Evolutionary conservation across 192 early-diverging fungal genomes (phyloP).

Genomic region (Umbelopsis sp.): DNA sequence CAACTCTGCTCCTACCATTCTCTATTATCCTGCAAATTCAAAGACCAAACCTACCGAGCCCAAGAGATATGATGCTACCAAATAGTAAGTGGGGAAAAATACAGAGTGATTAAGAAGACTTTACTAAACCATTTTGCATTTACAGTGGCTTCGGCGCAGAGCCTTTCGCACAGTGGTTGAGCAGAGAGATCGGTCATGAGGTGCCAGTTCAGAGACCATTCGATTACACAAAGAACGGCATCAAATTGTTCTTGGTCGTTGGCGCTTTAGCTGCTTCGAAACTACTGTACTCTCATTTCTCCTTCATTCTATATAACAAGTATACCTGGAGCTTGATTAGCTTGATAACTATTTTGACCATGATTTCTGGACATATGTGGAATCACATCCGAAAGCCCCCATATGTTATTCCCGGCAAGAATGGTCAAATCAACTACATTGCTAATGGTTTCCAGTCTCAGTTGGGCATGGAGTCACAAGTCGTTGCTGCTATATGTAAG

Average conservation of each 20-base stretch:
- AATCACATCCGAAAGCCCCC: constrained; percentile 80
- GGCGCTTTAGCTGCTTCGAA: constrained; percentile 37
- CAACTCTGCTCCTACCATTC: constrained; percentile 63
- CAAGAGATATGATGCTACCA: constrained; percentile 63
- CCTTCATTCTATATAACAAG: constrained; percentile 54
- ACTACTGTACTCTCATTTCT: constrained; percentile 45
- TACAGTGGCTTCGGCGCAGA: constrained; percentile 67
- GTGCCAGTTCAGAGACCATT: constrained; percentile 57
- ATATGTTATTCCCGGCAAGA: constrained; percentile 52
- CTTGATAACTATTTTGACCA: constrained; percentile 65
- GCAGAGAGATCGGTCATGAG: constrained; percentile 35
- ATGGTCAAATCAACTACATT: constrained; percentile 62
- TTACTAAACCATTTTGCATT: not conserved
- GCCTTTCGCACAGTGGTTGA: constrained; percentile 60
- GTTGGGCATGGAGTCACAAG: constrained; percentile 71
- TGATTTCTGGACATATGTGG: constrained; percentile 86
- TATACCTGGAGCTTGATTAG: constrained; percentile 57
- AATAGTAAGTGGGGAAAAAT: constrained; percentile 35
- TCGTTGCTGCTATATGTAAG: constrained; percentile 74
- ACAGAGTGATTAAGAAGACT: not conserved
- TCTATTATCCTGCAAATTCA: constrained; percentile 69
- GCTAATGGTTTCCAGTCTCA: constrained; percentile 70
- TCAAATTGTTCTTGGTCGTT: constrained; percentile 42
- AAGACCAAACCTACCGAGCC: constrained; percentile 44
- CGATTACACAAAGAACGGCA: constrained; percentile 51